A percentile compares a stretch with the other conserved stretches of the same genome.
These are phyloP conservation scores for Ascochyta clinopodiicola DNA, from an alignment of 2,329 filamentous ascomycete genomes.

Conservation along the genomic window DNA sequence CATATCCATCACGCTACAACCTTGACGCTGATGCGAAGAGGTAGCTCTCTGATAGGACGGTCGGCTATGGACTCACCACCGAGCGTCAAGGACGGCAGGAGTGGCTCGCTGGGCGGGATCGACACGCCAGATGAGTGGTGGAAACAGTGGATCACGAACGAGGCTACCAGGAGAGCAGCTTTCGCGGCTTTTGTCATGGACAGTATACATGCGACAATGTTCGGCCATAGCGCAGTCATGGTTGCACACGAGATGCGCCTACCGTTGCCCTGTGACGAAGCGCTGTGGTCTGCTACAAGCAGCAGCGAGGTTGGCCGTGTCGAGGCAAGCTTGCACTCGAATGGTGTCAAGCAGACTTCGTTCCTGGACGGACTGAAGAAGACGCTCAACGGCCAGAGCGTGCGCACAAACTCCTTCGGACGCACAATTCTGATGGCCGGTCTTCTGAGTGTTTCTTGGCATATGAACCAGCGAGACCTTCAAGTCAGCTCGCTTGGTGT, in stretches of 20 bases:
- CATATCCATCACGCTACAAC: constrained; percentile 98
- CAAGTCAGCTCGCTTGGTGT: constrained; percentile 89
- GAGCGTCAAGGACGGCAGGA: constrained; percentile 69
- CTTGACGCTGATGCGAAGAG: constrained; percentile 91
- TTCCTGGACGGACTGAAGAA: constrained; percentile 92
- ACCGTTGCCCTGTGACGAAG: constrained; percentile 89
- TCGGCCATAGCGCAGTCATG: constrained; percentile 96
- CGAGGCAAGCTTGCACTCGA: constrained; percentile 78
- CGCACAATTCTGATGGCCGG: constrained; percentile 94
- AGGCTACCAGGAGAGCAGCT: constrained; percentile 85
- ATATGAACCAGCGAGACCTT: constrained; percentile 95
- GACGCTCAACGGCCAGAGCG: constrained; percentile 82
- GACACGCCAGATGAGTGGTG: constrained; percentile 88
- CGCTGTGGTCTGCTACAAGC: constrained; percentile 88
- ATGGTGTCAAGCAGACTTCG: constrained; percentile 81
- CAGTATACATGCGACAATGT: constrained; percentile 96
- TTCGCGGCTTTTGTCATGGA: constrained; percentile 96
- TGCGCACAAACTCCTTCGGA: constrained; percentile 91
- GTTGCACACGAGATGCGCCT: constrained; percentile 94
- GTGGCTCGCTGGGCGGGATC: constrained; percentile 55
- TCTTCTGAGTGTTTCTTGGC: constrained; percentile 91
- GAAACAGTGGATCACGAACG: constrained; percentile 94
- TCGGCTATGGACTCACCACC: constrained; percentile 85
- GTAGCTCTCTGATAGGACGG: constrained; percentile 86
- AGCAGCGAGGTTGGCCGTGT: constrained; percentile 84